phyloP scores from a whole-genome alignment of 768 basidiomycete genomes.

The Hygrocybe punicea region DNA sequence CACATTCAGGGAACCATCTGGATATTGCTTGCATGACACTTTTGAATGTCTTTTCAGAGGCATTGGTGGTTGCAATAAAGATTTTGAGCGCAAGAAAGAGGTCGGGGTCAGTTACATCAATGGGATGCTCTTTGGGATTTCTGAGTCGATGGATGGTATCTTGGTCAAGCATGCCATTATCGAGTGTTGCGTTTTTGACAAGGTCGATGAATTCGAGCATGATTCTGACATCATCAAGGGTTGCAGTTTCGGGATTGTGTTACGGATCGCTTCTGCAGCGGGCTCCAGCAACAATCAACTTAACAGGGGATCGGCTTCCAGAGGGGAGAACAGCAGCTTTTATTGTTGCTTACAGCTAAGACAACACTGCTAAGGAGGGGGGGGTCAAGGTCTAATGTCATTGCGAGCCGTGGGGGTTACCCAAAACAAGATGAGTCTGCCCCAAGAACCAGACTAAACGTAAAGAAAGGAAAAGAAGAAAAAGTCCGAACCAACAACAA shows the following conservation, averaged over 20 bases:
- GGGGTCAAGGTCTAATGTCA: no score
- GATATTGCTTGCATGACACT: conserved; percentile 16
- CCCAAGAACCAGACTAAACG: no score
- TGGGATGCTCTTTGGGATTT: conserved; percentile 14
- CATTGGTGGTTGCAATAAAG: conserved; percentile 27
- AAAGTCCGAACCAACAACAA: no score
- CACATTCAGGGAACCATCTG: conserved; percentile 21
- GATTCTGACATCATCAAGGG: conserved; percentile 7
- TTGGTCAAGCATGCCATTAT: conserved; percentile 11
- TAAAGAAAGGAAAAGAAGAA: no score
- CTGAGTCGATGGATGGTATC: conserved; percentile 8
- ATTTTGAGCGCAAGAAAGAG: conserved; percentile 32
- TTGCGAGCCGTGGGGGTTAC: no score
- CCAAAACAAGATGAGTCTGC: no score
- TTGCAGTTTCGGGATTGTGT: background rate
- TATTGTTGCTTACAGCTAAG: no score
- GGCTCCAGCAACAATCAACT: no score
- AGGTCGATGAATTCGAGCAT: conserved; percentile 11
- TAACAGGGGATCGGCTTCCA: no score
- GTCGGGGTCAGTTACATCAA: conserved; percentile 18
- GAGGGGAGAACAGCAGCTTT: no score
- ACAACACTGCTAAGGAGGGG: no score
- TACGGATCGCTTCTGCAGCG: no score
- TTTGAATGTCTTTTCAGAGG: conserved; percentile 33
- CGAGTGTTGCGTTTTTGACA: conserved; percentile 15